Evolutionary conservation across 768 basidiomycete genomes (phyloP).

Genomic region (Coprinopsis strossmayeri): DNA sequence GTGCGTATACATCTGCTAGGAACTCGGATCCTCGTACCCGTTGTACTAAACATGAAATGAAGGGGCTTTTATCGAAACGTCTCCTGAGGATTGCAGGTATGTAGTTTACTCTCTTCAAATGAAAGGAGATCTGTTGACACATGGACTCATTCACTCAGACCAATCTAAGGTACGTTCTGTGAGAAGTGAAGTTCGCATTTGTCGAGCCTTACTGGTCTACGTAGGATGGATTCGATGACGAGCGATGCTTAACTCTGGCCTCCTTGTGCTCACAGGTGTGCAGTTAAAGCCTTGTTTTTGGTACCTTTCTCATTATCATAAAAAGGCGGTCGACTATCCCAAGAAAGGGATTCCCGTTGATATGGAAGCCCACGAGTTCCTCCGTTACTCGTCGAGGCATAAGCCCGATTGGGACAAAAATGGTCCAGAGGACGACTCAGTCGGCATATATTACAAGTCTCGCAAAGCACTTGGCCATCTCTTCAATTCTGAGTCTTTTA

Average conservation of each 20-base stretch:
- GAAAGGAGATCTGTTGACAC: too few relatives aligned
- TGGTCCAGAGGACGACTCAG: conserved; percentile 34
- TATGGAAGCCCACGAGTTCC: conserved; percentile 28
- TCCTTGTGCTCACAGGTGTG: conserved; percentile 47
- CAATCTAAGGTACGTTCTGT: neutral
- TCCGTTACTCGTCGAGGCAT: conserved; percentile 48
- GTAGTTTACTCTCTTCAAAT: too few relatives aligned
- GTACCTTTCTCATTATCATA: neutral
- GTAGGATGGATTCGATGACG: conserved; percentile 56
- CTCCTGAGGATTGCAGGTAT: conserved; percentile 21
- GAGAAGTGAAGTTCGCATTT: too few relatives aligned
- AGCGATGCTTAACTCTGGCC: conserved; percentile 51
- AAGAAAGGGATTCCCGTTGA: conserved; percentile 67
- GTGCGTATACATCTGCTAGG: conserved; percentile 30
- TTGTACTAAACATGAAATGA: neutral
- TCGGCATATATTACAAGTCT: conserved; percentile 65
- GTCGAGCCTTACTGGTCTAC: neutral
- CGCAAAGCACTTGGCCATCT: conserved; percentile 62
- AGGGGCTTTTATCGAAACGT: conserved; percentile 65
- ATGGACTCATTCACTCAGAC: neutral
- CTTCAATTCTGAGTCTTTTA: conserved; percentile 41
- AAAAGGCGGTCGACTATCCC: conserved; percentile 72
- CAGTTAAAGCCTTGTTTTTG: neutral
- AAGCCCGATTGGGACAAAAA: conserved; percentile 80
- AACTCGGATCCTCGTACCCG: neutral